A percentile compares a stretch with the other conserved stretches of the same genome.
phyloP scores from a whole-genome alignment of 495 filamentous ascomycete genomes.

The Penicillium egyptiacum region DNA sequence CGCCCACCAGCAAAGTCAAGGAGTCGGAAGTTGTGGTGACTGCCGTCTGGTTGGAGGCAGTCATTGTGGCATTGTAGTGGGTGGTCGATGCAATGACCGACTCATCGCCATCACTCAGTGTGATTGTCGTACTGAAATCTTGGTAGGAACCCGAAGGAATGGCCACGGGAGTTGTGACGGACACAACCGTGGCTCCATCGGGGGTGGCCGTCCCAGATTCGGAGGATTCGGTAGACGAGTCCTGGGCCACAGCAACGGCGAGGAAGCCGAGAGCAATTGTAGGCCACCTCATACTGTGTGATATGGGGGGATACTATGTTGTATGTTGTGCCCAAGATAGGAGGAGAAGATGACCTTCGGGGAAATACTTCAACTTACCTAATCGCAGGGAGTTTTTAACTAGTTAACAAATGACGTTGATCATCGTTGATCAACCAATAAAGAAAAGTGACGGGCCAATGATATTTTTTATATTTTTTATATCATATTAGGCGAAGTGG shows the following conservation, averaged over 20 bases:
- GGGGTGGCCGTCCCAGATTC: constrained; percentile 9
- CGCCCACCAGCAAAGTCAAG: constrained; percentile 41
- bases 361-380: neutral
- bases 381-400: neutral
- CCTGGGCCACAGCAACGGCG: constrained; percentile 18
- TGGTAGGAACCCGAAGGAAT: constrained; percentile 42
- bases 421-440: too few species aligned
- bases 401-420: constrained; percentile 18
- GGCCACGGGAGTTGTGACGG: constrained; percentile 11
- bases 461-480: neutral
- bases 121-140: constrained; percentile 42
- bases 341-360: neutral
- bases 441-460: constrained; percentile 19
- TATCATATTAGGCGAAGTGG: neutral
- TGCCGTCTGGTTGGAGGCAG: constrained; percentile 35
- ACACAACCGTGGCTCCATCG: constrained; percentile 19
- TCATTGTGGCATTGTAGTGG: constrained; percentile 21
- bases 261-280: constrained; percentile 20
- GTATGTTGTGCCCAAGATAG: neutral
- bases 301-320: neutral
- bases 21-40: constrained; percentile 37
- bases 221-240: constrained; percentile 12
- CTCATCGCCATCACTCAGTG: constrained; percentile 27
- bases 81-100: constrained; percentile 23
- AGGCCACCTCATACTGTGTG: constrained; percentile 26